Conservation (phyloP, 2,329 filamentous ascomycete species). For the Hortaea werneckii region DNA sequence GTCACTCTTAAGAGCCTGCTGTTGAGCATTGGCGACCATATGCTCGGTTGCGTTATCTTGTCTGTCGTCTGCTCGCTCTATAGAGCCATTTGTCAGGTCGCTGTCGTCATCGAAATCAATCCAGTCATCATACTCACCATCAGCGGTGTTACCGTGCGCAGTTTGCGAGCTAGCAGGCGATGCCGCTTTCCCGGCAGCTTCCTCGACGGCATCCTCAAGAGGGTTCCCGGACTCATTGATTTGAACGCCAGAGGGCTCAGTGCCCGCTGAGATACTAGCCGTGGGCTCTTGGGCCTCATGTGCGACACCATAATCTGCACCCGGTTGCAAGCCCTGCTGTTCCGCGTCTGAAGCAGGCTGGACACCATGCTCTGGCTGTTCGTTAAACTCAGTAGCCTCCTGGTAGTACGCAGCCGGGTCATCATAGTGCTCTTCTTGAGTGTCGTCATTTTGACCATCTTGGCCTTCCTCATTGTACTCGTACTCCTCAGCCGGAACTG, state of each 20-base stretch:
- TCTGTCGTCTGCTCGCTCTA: conserved; percentile 13
- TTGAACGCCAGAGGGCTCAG: neutral
- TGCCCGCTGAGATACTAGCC: no score
- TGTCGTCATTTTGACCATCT: conserved; percentile 1
- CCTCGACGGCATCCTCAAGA: neutral
- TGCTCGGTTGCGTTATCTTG: conserved; percentile 6
- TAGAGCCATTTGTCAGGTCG: conserved; percentile 13
- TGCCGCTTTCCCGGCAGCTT: neutral
- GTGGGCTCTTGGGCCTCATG: no score
- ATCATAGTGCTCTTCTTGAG: conserved; percentile 3
- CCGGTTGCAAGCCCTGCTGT: no score
- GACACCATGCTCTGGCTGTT: neutral
- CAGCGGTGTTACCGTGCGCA: conserved; percentile 12
- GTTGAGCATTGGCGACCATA: neutral
- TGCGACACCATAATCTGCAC: no score
- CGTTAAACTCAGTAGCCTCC: neutral
- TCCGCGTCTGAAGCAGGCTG: neutral
- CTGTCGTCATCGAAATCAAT: conserved; percentile 17
- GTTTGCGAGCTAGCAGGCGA: conserved; percentile 17
- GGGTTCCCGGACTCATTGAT: neutral
- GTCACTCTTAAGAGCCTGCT: neutral
- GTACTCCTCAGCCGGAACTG: neutral
- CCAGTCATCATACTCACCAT: conserved; percentile 21
- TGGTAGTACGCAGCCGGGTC: conserved; percentile 5
- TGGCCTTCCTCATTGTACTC: conserved; percentile 2